Base-by-base conservation (phyloP, 768 basidiomycete genomes). In the Hydnomerulius pinastri region DNA sequence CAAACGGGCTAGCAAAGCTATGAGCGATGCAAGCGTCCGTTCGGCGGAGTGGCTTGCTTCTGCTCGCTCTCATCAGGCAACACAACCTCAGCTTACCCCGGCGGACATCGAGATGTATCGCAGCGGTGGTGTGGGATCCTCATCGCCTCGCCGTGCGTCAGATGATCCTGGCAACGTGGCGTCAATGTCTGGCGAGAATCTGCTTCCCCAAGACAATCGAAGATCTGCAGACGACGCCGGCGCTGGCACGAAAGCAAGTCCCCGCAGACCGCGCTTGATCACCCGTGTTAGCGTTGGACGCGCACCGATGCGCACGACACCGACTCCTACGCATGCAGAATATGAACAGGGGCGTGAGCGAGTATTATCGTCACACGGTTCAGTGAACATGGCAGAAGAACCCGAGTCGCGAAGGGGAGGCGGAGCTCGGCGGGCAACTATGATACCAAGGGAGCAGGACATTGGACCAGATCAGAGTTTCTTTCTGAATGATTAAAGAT, bases 281-380 rank as follows among this genome's bases (percentile, higher is more conserved):
- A 37, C 45, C 20, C 29, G 27, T 20, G 27, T 48, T n/a, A 76
- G 67, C 47, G 62, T 73, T 29, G 76, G 77, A 3, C 71, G 55
- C 36, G 74, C 64, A 36, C 72, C 73, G 2, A 64, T 62, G 46
- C 65, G 64, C 48, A 56, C 36, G 2, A 75, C 72, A 23, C 77
- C 72, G 6, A 54, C 59, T 7, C 70, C 71, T 17, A 62, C 64
- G 6, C 63, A 35, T 10, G 50, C 55, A n/a, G 52, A 51, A 10
- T 54, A 56, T 43, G 41, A 59, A n/a, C 61, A 41, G 42, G 40
- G 42, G 63, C n/a, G 62, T 51, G 4, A 71, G 72, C 54, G 61
- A 66, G 48, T 42, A 15, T 23, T 21, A 8, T 53, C 68, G 62
- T 27, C 65, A 69, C 46, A 59, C 67, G 53, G 67, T 67, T 48